A percentile compares a stretch with the other conserved stretches of the same genome.
These are phyloP conservation scores for Rhododendron vialii DNA, from an alignment of 148 eudicot genomes.

Conservation along the genomic window DNA sequence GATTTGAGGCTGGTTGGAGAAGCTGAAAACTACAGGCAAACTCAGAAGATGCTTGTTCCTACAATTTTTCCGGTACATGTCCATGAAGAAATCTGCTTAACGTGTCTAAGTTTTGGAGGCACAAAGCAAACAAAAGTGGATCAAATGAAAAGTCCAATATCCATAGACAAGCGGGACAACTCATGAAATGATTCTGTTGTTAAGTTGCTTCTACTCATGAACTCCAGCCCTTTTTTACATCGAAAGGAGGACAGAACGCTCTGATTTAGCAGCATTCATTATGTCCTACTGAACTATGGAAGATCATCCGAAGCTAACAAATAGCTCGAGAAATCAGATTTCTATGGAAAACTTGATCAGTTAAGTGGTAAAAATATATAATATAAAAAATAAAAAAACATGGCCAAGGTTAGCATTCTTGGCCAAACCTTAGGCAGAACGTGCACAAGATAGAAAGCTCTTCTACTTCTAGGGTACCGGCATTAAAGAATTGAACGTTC, in stretches of 20 bases:
- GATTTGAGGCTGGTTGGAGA: background rate
- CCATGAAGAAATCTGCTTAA: background rate
- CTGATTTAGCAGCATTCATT: background rate
- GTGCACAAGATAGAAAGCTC: background rate
- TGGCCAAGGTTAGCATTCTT: background rate
- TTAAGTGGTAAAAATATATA: background rate
- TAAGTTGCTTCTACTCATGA: background rate
- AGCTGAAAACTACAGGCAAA: background rate
- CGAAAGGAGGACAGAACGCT: background rate
- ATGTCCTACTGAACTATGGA: background rate
- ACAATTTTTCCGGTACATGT: background rate
- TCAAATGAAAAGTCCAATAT: background rate
- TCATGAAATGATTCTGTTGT: background rate
- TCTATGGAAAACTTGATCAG: background rate
- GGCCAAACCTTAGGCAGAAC: background rate
- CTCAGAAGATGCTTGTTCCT: background rate
- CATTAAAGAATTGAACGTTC: background rate
- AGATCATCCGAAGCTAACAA: background rate
- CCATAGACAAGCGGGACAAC: background rate
- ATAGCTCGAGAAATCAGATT: background rate
- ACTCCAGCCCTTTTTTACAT: background rate
- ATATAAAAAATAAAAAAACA: background rate
- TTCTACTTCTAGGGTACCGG: background rate
- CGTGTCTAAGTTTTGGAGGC: background rate
- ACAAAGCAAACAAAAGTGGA: background rate